These are phyloP conservation scores for Fusarium pseudoanthophilum DNA, from an alignment of 2,329 filamentous ascomycete species.

Conservation along the genomic window DNA sequence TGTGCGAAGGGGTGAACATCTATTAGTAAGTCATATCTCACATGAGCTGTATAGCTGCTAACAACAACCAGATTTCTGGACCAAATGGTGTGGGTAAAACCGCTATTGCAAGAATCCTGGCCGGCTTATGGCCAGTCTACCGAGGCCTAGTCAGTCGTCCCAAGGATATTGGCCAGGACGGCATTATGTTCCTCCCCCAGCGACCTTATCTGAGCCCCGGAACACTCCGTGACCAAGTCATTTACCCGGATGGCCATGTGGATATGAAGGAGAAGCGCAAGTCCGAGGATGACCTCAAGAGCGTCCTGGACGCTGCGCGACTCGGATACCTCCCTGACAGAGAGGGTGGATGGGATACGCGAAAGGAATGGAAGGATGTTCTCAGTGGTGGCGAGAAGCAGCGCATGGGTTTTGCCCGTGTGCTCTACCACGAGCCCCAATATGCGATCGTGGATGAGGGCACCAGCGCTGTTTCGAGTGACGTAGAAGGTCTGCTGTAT, in stretches of 20 bases:
- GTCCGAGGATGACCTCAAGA: slow-evolving; percentile 80
- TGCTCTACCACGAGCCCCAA: slow-evolving; percentile 93
- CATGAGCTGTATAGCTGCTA: slow-evolving; percentile 8
- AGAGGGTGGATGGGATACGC: slow-evolving; percentile 95
- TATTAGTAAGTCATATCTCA: slow-evolving; percentile 66
- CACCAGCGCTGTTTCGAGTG: slow-evolving; percentile 91
- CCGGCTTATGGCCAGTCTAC: slow-evolving; percentile 96
- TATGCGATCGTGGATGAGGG: slow-evolving; percentile 97
- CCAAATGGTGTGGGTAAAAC: slow-evolving; percentile 95
- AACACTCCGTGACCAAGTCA: slow-evolving; percentile 94
- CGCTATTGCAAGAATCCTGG: slow-evolving; percentile 86
- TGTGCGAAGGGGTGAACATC: slow-evolving; percentile 88
- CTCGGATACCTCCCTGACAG: slow-evolving; percentile 90
- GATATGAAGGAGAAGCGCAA: slow-evolving; percentile 89
- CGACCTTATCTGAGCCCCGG: slow-evolving; percentile 91
- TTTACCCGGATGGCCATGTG: slow-evolving; percentile 93
- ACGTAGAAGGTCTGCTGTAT: slow-evolving; percentile 94
- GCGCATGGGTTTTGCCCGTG: slow-evolving; percentile 86
- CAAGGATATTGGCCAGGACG: slow-evolving; percentile 81
- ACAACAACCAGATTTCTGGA: slow-evolving; percentile 75
- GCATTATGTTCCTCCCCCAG: slow-evolving; percentile 98
- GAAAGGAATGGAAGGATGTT: slow-evolving; percentile 99
- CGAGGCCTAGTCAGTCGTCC: slow-evolving; percentile 91
- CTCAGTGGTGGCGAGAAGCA: slow-evolving; percentile 98
- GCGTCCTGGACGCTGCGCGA: slow-evolving; percentile 82